Evolutionary conservation across 2,329 filamentous ascomycete species (phyloP).

Genomic region (Ambrosiella xylebori): DNA sequence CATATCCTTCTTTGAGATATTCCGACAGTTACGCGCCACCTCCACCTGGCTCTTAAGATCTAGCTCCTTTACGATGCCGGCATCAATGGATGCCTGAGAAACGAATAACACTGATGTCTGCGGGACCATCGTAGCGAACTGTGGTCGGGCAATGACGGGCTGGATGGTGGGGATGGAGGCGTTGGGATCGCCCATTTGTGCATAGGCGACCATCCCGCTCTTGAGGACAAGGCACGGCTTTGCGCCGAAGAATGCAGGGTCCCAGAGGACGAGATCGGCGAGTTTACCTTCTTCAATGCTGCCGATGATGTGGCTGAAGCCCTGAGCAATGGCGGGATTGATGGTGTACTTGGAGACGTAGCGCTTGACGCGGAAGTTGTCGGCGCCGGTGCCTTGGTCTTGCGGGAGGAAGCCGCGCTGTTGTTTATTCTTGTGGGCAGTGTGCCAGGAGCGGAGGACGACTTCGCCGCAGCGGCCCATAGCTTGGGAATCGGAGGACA

Average conservation of each 20-base stretch:
- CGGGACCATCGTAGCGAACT: conserved; percentile 66
- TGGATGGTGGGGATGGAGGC: conserved; percentile 77
- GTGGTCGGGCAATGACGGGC: conserved; percentile 65
- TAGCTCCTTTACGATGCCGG: conserved; percentile 53
- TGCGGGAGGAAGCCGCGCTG: conserved; percentile 63
- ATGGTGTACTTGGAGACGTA: conserved; percentile 95
- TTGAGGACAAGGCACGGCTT: conserved; percentile 74
- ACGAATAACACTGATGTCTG: conserved; percentile 67
- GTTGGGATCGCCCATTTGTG: conserved; percentile 75
- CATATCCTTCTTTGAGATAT: conserved; percentile 71
- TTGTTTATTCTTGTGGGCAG: conserved; percentile 87
- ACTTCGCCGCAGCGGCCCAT: conserved; percentile 96
- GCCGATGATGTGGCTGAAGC: conserved; percentile 73
- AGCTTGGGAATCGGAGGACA: conserved; percentile 86
- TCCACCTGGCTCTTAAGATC: conserved; percentile 64
- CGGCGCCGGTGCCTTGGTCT: conserved; percentile 61
- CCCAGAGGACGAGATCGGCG: conserved; percentile 80
- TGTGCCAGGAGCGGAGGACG: conserved; percentile 86
- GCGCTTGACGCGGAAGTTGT: conserved; percentile 83
- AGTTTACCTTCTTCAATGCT: conserved; percentile 79
- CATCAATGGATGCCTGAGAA: conserved; percentile 50
- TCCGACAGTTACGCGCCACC: conserved; percentile 58
- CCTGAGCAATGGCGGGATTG: conserved; percentile 82
- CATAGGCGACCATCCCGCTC: conserved; percentile 67
- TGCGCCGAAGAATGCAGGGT: conserved; percentile 66